A percentile compares a stretch with the other conserved stretches of the same genome.
Evolutionary conservation across 192 early-diverging fungal species (phyloP).

Genomic region (Rhizoclosmatium globosum): DNA sequence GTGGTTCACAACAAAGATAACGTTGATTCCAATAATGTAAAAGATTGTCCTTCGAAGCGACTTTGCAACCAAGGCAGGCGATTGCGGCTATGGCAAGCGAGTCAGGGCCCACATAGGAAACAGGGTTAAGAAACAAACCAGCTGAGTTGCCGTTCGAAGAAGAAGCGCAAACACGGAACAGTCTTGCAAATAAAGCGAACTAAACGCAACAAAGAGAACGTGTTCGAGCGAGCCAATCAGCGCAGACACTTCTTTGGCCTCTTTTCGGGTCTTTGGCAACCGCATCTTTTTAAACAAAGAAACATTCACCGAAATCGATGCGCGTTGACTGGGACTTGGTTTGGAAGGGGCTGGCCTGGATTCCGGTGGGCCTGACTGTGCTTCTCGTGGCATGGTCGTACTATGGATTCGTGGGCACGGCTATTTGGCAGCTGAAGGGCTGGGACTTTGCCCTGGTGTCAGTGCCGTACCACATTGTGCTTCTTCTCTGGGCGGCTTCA

Average conservation of each 20-base stretch:
- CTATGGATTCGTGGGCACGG: conserved; percentile 25
- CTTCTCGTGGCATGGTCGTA: conserved; percentile 25
- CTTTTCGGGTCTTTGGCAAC: neutral
- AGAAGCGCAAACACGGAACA: conserved; percentile 34
- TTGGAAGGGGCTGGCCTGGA: neutral
- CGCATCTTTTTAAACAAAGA: neutral
- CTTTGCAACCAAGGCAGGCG: conserved; percentile 19
- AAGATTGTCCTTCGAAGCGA: conserved; percentile 31
- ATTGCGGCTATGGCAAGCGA: conserved; percentile 21
- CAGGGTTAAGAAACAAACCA: conserved; percentile 3
- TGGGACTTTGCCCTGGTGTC: neutral
- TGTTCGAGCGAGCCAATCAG: conserved; percentile 39
- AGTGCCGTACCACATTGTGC: neutral
- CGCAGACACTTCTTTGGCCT: neutral
- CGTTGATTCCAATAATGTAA: conserved; percentile 28
- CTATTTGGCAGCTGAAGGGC: neutral
- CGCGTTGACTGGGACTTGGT: no score
- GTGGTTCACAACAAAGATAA: conserved; percentile 27
- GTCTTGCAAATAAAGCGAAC: conserved; percentile 39
- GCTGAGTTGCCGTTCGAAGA: conserved; percentile 36
- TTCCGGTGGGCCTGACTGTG: conserved; percentile 10
- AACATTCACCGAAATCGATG: conserved; percentile 7
- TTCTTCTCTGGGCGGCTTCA: conserved; percentile 12
- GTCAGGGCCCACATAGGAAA: neutral
- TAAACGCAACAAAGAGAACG: conserved; percentile 40